phyloP scores from a whole-genome alignment of 2,329 filamentous ascomycete species.

The Plenodomus lindquistii region DNA sequence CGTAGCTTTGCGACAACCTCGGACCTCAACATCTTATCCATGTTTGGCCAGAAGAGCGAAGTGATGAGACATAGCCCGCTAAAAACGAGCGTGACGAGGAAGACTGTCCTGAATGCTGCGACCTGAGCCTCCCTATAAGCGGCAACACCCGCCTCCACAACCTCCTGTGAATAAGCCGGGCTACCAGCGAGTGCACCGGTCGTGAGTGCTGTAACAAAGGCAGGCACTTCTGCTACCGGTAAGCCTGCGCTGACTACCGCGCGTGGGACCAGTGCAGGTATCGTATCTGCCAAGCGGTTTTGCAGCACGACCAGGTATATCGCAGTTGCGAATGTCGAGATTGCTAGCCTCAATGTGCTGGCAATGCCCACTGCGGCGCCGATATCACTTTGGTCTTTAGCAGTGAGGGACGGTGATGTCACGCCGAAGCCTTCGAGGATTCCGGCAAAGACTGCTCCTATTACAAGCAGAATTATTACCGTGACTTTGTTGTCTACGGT shows the following conservation, averaged over 20 bases:
- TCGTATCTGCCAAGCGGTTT: constrained; percentile 31
- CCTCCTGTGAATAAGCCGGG: constrained; percentile 28
- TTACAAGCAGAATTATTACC: no score
- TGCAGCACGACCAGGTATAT: constrained; percentile 38
- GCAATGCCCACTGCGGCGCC: no score
- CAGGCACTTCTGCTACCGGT: constrained; percentile 21
- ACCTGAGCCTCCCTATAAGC: constrained; percentile 50
- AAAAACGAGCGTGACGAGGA: constrained; percentile 47
- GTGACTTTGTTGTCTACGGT: no score
- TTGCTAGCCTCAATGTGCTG: no score
- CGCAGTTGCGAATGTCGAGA: constrained; percentile 29
- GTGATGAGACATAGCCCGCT: constrained; percentile 43
- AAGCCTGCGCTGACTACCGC: constrained; percentile 31
- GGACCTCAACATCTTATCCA: constrained; percentile 49
- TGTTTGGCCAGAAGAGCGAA: constrained; percentile 47
- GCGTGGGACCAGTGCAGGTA: constrained; percentile 30
- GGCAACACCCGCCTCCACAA: constrained; percentile 34
- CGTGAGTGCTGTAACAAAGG: constrained; percentile 28
- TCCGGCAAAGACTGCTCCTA: no score
- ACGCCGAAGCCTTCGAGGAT: no score
- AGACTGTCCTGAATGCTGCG: constrained; percentile 52
- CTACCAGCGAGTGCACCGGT: constrained; percentile 27
- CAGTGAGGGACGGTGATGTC: no score
- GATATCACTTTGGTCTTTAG: no score
- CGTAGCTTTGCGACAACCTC: constrained; percentile 53